Conservation (phyloP, 1,284 basidiomycete species). For the Moesziomyces sp. region DNA sequence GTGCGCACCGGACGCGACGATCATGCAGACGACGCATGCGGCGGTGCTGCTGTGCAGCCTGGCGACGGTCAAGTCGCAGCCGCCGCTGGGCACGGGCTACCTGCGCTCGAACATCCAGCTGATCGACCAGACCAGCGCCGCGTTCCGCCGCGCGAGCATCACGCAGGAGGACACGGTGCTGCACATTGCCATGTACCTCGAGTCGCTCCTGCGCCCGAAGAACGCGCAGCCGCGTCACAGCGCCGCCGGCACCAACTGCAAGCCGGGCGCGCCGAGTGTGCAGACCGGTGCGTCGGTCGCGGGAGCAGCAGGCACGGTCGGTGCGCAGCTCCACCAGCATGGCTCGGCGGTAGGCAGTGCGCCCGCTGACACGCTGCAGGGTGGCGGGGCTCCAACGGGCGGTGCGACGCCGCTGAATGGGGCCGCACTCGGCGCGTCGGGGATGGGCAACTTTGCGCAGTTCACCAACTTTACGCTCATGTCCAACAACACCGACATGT, state of each 20-base stretch:
- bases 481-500: conserved; percentile 32
- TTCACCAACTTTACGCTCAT: conserved; percentile 35
- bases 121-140: conserved; percentile 40
- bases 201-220: conserved; percentile 39
- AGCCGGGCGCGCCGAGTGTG: not conserved
- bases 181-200: conserved; percentile 44
- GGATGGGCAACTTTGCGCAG: conserved; percentile 12
- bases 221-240: conserved; percentile 18
- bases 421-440: not conserved
- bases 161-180: conserved; percentile 41
- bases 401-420: conserved; percentile 1
- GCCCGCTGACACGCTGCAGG: not conserved
- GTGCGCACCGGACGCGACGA: conserved; percentile 40
- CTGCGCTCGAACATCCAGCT: conserved; percentile 41
- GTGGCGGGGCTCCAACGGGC: not conserved
- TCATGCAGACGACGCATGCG: conserved; percentile 42
- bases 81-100: conserved; percentile 41
- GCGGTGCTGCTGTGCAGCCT: conserved; percentile 47
- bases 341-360: not conserved
- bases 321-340: not conserved
- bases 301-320: not conserved
- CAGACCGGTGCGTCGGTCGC: not conserved
- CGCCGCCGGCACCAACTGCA: not conserved
- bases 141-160: conserved; percentile 39
- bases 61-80: conserved; percentile 39